phyloP scores from a whole-genome alignment of 2,329 filamentous ascomycete species.

The Neofusicoccum parvum region DNA sequence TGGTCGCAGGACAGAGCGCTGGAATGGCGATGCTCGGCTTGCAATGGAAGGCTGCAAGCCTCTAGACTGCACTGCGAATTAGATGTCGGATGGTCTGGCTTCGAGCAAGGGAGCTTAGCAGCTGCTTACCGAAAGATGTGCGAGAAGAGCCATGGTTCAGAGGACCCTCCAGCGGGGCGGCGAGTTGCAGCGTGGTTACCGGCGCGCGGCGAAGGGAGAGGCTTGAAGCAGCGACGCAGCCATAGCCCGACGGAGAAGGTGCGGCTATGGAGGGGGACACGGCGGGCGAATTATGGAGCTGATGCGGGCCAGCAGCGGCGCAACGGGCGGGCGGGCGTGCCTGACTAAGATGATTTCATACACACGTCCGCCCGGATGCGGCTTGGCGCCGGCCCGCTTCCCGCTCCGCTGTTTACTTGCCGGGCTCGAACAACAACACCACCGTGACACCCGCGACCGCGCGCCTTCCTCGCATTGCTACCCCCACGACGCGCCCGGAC shows the following conservation, averaged over 20 bases:
- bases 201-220: conserved; percentile 3
- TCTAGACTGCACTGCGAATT: conserved; percentile 23
- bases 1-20: not conserved
- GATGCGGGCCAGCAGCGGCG: conserved; percentile 12
- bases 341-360: conserved; percentile 21
- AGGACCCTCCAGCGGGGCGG: not conserved
- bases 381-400: conserved; percentile 15
- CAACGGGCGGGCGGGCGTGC: not conserved
- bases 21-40: conserved; percentile 22
- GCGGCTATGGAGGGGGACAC: not conserved
- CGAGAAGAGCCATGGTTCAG: conserved; percentile 23
- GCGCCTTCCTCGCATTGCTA: conserved; percentile 16
- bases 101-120: conserved; percentile 1
- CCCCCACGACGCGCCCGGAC: not conserved
- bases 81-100: conserved; percentile 16
- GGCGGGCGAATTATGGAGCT: conserved; percentile 12
- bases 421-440: conserved; percentile 18
- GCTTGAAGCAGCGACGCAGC: not conserved
- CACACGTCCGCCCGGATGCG: not conserved
- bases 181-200: not conserved
- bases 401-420: conserved; percentile 1
- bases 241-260: conserved; percentile 6
- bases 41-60: conserved; percentile 35
- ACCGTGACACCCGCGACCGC: not conserved
- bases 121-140: conserved; percentile 21